phyloP scores from a whole-genome alignment of 169 alveolate species.

The Cryptosporidium muris region DNA sequence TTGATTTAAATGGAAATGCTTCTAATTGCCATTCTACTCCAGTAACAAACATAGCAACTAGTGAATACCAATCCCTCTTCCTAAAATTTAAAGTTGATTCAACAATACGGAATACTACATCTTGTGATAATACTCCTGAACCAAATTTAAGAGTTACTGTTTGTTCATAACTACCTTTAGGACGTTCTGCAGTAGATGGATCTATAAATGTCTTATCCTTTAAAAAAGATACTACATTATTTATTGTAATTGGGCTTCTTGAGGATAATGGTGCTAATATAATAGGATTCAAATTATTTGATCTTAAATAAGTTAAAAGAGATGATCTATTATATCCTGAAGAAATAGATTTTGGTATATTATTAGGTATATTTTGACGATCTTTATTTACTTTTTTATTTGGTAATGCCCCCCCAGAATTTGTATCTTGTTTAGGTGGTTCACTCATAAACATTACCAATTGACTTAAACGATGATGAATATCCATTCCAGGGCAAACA shows the following conservation, averaged over 20 bases:
- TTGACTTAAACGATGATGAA: constrained; percentile 28
- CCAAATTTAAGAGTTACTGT: constrained; percentile 54
- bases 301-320: constrained; percentile 43
- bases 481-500: constrained; percentile 64
- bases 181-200: constrained; percentile 15
- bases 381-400: neutral
- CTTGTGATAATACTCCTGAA: constrained; percentile 46
- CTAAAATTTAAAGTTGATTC: constrained; percentile 66
- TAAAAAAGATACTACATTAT: constrained; percentile 33
- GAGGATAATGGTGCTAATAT: constrained; percentile 62
- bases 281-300: constrained; percentile 58
- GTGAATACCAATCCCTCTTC: constrained; percentile 70
- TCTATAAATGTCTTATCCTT: constrained; percentile 53
- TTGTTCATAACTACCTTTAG: constrained; percentile 16
- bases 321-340: constrained; percentile 28
- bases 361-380: constrained; percentile 2
- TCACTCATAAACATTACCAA: constrained; percentile 52
- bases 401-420: neutral
- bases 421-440: constrained; percentile 33
- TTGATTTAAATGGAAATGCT: constrained; percentile 59
- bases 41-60: constrained; percentile 56
- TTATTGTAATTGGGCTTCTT: constrained; percentile 60
- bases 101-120: constrained; percentile 48
- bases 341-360: constrained; percentile 11
- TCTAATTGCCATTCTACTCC: constrained; percentile 70